A percentile compares a stretch with the other conserved stretches of the same genome.
These are phyloP conservation scores for Phalaenopsis hybrid DNA, from an alignment of 116 monocot genomes.

Conservation along the genomic window DNA sequence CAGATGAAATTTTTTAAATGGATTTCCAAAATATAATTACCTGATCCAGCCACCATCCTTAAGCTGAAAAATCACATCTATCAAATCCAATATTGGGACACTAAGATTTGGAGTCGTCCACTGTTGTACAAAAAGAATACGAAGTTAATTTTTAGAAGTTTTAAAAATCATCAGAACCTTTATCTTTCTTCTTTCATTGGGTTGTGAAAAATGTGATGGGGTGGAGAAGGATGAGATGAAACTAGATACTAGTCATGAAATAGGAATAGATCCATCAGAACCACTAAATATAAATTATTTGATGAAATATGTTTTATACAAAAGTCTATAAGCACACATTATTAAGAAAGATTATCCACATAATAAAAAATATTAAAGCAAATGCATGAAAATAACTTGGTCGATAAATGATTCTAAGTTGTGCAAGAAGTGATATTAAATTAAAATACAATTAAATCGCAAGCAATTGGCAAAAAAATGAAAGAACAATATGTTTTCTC, in stretches of 20 bases:
- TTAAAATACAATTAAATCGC: background rate
- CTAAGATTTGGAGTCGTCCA: slow-evolving; percentile 78
- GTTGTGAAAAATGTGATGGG: background rate
- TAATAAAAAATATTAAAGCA: no score
- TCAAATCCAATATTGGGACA: slow-evolving; percentile 75
- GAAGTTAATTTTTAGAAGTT: background rate
- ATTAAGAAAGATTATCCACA: no score
- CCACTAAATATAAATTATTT: background rate
- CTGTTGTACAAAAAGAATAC: slow-evolving; percentile 33
- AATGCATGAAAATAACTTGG: background rate
- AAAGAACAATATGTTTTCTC: background rate
- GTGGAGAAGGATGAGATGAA: slow-evolving; percentile 3
- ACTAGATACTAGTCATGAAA: slow-evolving; percentile 1
- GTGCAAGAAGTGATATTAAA: background rate
- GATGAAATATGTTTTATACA: background rate
- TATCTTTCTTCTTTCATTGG: background rate
- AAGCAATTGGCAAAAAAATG: no score
- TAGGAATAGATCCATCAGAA: background rate
- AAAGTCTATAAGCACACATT: background rate
- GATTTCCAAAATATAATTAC: slow-evolving; percentile 19
- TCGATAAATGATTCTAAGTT: background rate
- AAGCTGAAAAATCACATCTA: slow-evolving; percentile 89
- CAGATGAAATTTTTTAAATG: background rate
- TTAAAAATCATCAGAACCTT: background rate
- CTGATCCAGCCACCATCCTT: slow-evolving; percentile 97